Conservation (phyloP, 768 basidiomycete genomes). For the Boletus bicolor region DNA sequence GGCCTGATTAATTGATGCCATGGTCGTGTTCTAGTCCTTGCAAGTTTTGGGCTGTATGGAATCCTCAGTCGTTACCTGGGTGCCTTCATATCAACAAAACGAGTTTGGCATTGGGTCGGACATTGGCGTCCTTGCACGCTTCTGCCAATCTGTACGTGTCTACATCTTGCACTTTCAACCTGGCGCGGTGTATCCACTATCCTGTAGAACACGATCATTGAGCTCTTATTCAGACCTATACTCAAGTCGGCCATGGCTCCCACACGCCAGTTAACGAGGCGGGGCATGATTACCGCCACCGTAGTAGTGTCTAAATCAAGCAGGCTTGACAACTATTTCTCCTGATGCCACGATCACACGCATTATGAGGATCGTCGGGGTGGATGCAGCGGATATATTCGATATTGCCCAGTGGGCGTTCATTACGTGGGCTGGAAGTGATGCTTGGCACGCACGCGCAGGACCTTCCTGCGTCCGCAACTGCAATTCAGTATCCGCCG, state of each 20-base stretch:
- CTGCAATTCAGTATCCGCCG: not conserved
- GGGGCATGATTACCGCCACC: no score
- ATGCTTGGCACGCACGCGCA: no score
- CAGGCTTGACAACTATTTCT: not conserved
- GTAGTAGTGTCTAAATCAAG: not conserved
- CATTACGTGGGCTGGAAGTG: no score
- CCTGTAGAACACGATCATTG: not conserved
- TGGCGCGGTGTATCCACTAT: not conserved
- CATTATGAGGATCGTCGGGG: not conserved
- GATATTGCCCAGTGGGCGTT: not conserved
- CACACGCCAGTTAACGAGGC: not conserved
- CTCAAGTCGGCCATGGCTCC: not conserved
- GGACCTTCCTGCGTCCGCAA: not conserved
- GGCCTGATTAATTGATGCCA: not conserved
- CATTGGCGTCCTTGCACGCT: no score
- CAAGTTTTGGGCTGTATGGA: not conserved
- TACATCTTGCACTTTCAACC: no score
- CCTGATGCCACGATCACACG: no score
- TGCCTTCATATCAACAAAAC: no score
- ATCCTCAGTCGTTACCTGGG: no score
- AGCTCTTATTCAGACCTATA: not conserved
- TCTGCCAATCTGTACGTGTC: no score
- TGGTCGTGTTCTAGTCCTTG: not conserved
- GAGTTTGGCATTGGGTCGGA: no score
- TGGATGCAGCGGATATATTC: not conserved